Conservation (phyloP, 495 filamentous ascomycete genomes). For the Pyrenopolyporus hunteri region DNA sequence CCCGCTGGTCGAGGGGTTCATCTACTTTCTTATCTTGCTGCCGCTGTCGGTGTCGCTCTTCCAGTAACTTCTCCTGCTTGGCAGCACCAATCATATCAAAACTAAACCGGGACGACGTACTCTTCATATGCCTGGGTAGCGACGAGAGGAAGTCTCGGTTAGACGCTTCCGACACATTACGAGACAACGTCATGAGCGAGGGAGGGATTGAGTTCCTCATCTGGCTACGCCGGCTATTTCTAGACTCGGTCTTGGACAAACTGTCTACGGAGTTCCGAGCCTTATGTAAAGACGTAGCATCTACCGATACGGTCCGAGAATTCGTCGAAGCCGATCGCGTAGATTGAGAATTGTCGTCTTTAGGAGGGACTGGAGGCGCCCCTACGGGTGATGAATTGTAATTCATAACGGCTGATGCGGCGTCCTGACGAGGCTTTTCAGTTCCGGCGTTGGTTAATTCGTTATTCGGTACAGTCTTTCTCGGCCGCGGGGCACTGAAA, state of each 20-base stretch:
- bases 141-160: constrained; percentile 55
- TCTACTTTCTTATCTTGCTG: constrained; percentile 60
- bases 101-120: constrained; percentile 86
- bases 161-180: constrained; percentile 49
- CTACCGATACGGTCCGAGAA: constrained; percentile 41
- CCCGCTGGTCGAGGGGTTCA: constrained; percentile 35
- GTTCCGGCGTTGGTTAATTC: constrained; percentile 15
- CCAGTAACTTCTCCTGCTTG: constrained; percentile 78
- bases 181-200: constrained; percentile 44
- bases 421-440: constrained; percentile 27
- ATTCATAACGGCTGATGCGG: constrained; percentile 16
- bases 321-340: constrained; percentile 40
- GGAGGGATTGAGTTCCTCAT: constrained; percentile 46
- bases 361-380: constrained; percentile 47
- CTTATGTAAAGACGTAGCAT: constrained; percentile 7
- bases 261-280: constrained; percentile 36
- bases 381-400: constrained; percentile 7
- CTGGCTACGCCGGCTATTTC: constrained; percentile 38
- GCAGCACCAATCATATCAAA: constrained; percentile 91
- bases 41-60: constrained; percentile 82
- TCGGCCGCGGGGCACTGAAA: constrained; percentile 82
- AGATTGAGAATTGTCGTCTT: constrained; percentile 42
- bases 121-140: constrained; percentile 77
- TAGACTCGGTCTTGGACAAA: neutral
- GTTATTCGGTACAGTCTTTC: constrained; percentile 51